Evolutionary conservation across 768 basidiomycete genomes (phyloP).

Genomic region (Pisolithus orientalis): DNA sequence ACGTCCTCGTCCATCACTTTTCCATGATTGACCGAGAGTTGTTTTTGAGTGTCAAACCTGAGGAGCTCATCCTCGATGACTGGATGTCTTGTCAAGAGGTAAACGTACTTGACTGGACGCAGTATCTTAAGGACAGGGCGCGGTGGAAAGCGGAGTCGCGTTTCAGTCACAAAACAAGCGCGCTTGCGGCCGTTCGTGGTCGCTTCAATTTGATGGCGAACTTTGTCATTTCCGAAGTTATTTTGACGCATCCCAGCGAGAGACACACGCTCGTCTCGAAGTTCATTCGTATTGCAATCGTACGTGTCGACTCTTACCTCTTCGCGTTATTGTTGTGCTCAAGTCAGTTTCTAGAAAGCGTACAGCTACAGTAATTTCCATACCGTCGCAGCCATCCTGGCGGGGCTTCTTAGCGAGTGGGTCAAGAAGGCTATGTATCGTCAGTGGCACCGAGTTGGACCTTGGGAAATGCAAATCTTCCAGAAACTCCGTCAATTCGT

Average conservation of each 20-base stretch:
- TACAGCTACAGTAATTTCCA: constrained; percentile 74
- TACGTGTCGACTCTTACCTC: constrained; percentile 30
- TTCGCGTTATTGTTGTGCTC: background rate
- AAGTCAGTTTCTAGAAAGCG: constrained; percentile 52
- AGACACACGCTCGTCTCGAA: constrained; percentile 63
- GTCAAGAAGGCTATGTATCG: constrained; percentile 62
- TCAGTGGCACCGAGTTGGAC: constrained; percentile 58
- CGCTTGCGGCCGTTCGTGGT: constrained; percentile 66
- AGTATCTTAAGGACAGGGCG: constrained; percentile 71
- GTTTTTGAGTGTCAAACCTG: constrained; percentile 79
- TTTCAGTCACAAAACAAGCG: constrained; percentile 57
- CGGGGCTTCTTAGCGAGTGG: constrained; percentile 66
- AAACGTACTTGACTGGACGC: constrained; percentile 77
- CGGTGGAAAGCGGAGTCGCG: constrained; percentile 59
- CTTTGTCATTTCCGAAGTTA: constrained; percentile 76
- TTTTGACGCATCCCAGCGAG: constrained; percentile 63
- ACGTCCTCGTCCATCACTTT: constrained; percentile 68
- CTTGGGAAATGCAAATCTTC: constrained; percentile 69
- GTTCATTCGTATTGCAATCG: constrained; percentile 84
- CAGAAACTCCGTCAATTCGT: constrained; percentile 65
- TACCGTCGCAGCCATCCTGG: constrained; percentile 72
- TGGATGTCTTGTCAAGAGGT: constrained; percentile 59
- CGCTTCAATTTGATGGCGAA: constrained; percentile 82
- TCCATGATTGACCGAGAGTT: constrained; percentile 86
- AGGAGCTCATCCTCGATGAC: constrained; percentile 75